A percentile compares a stretch with the other conserved stretches of the same genome.
phyloP scores from a whole-genome alignment of 345 rosid species.

The Eutrema yunnanense region DNA sequence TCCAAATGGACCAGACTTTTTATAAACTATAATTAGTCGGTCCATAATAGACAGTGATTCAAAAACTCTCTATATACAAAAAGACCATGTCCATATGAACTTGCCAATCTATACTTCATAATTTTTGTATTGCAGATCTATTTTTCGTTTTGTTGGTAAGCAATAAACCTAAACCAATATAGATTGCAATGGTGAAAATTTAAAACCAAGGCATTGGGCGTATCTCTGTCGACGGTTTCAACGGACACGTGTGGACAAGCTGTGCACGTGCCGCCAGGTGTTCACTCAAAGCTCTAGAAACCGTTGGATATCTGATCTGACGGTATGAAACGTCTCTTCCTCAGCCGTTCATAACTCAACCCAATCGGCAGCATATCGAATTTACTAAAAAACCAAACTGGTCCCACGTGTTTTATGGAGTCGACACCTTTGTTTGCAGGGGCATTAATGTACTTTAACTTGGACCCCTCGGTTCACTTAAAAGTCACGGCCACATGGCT shows the following conservation, averaged over 20 bases:
- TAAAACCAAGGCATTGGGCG: neutral
- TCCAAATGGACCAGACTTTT: too few species aligned
- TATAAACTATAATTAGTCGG: too few species aligned
- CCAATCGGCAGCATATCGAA: neutral
- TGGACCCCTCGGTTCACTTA: neutral
- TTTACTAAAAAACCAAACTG: conserved; percentile 23
- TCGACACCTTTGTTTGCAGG: neutral
- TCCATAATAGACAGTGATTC: too few species aligned
- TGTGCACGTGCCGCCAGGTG: conserved; percentile 14
- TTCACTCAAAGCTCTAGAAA: neutral
- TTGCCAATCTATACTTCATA: neutral
- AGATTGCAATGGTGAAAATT: neutral
- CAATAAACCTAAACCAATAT: neutral
- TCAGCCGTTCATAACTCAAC: neutral
- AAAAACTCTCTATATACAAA: too few species aligned
- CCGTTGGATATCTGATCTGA: conserved; percentile 10
- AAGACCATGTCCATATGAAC: too few species aligned
- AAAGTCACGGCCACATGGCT: conserved; percentile 31
- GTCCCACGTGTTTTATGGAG: conserved; percentile 24
- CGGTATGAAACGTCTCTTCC: neutral
- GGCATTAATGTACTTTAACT: conserved; percentile 10
- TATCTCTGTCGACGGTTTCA: conserved; percentile 11
- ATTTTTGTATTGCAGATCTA: neutral
- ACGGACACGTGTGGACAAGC: conserved; percentile 1
- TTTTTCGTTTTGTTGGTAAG: neutral